These are phyloP conservation scores for Syzygium jambos DNA, from an alignment of 345 rosid genomes.

Conservation along the genomic window DNA sequence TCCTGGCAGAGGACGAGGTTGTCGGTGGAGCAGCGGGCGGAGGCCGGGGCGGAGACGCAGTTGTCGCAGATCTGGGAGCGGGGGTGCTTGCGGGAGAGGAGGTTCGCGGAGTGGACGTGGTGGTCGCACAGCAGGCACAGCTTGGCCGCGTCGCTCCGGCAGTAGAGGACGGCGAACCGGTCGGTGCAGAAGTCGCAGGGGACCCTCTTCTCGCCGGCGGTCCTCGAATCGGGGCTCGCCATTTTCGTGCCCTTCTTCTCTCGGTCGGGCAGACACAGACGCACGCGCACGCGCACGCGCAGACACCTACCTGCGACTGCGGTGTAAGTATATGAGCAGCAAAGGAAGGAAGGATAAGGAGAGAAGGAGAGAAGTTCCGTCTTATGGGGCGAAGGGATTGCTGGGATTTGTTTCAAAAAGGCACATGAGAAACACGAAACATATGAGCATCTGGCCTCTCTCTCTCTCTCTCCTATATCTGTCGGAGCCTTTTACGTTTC, in stretches of 20 bases:
- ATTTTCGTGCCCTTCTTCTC: not conserved
- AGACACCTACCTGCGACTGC: not conserved
- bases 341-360: not conserved
- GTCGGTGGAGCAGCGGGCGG: constrained; percentile 15
- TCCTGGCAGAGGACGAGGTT: constrained; percentile 24
- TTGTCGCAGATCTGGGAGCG: constrained; percentile 97
- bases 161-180: constrained; percentile 59
- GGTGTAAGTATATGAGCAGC: not conserved
- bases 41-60: constrained; percentile 35
- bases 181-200: constrained; percentile 80
- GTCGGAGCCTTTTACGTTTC: not conserved
- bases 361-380: not conserved
- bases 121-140: constrained; percentile 84
- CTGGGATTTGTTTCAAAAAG: not conserved
- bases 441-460: no score
- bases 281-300: no score
- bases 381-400: not conserved
- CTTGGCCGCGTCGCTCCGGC: constrained; percentile 82
- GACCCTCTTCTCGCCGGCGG: not conserved
- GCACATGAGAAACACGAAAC: not conserved
- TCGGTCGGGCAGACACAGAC: not conserved
- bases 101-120: constrained; percentile 92
- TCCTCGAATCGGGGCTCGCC: not conserved
- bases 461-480: no score
- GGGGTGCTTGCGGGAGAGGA: constrained; percentile 62